Evolutionary conservation across 106 monocot genomes (phyloP), one percentile per base, ranked within the genome.

Genomic region (Apostasia shenzhenica): DNA sequence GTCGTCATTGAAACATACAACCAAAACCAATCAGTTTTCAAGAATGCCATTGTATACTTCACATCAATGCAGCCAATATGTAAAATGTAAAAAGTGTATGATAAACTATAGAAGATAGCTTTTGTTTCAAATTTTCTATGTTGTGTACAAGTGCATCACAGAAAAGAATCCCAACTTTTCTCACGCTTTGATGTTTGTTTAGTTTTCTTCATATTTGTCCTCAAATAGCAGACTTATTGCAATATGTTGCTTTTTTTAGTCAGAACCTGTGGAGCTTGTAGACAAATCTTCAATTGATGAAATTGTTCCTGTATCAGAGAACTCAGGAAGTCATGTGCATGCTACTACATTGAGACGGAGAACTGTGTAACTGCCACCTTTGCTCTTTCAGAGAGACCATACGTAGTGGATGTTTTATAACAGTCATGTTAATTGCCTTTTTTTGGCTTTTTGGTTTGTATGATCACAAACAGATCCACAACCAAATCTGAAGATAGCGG

Each of bases 331-430:
- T 59, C 3, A 39, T 39, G 45, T 50, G 70, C 48, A 68, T 43
- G 44, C 57, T 67, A 70, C 85, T 63, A 72, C 68, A 10, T 66
- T 91, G 66, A 69, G 90, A 51, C 81, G 83, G 63, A 81, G 86
- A 87, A 45, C 61, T 14, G 60, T 59, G 90, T 83, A 81, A 83
- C 57, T 63, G 41, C 3, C 3, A 67, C 0, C 2, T 55, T 58
- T 76, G 37, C 6, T 8, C 37, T 52, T 46, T 68, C 45, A 11
- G 10, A 5, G 12, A 14, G 14, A 56, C 40, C 10, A 42, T 61
- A 59, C 45, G 41, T 62, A 4, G 51, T 37, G 55, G 48, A 44
- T 9, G 2, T 63, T 67, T 41, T 51, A 10, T 48, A 39, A 50
- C 67, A 11, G 39, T 4, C 13, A 62, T 65, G 6, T 58, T 66